Base-by-base conservation (phyloP, 1,139 yeast species). In the Hansenula anomala region DNA sequence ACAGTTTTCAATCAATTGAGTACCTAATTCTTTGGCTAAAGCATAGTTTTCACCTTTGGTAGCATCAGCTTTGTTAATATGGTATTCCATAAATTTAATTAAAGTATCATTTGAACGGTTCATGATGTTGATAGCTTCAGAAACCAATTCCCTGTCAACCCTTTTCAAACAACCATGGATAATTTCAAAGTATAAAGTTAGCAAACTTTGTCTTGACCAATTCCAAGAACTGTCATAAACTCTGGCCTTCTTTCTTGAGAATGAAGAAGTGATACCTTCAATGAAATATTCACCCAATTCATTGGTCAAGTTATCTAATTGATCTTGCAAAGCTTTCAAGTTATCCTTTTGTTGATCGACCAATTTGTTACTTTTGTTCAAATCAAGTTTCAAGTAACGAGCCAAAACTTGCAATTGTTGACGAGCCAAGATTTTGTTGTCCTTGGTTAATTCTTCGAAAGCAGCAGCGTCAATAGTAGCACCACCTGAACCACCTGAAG, bases 151-250 rank as follows among this genome's bases (percentile, higher is more conserved):
- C 63, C 98, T 82, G 62, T 92, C 97, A 50, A 92, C 84, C 43
- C 88, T 82, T 45, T 66, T 63, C 54, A 92, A 75, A 51, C 87
- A 83, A 59, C 98, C 98, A 63, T 92, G 94, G 56, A 92, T 88
- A 56, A 92, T 88, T 66, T 92, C 97, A 61, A 78, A 92, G 70
- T 88, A 92, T 89, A 92, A 84, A 38, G 90, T 80, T 54, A 92
- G 70, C 46, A 94, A 86, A 63, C 94, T 96, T 71, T 92, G 98
- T 67, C 97, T 86, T 34, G 97, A 97, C 98, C 98, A 92, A 67
- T 94, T 94, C 98, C 98, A 92, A 66, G 90, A 89, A 22, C 97
- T 89, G 66, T 92, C 97, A 64, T 92, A 92, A 39, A 85, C 80
- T 71, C 98, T 86, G 29, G 97, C 95, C 71, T 92, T 92, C 68